phyloP scores from a whole-genome alignment of 176 grass and related monocot genomes.

The Rhipidocladum racemiflorum region DNA sequence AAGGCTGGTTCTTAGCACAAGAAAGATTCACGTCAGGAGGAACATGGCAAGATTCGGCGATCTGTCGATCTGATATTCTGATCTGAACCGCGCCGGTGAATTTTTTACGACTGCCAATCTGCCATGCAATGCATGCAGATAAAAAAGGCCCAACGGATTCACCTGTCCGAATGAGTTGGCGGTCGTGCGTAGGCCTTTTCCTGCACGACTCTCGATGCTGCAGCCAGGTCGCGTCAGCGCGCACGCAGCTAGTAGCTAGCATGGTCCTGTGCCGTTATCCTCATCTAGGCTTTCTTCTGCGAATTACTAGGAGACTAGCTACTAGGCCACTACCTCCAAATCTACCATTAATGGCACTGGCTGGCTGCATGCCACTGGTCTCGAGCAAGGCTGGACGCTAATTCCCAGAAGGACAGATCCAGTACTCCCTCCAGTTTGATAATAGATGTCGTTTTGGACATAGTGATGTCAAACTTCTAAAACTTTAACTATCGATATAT shows the following conservation, averaged over 20 bases:
- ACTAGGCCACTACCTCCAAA: no score
- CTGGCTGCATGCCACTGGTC: no score
- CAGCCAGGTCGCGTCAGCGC: neutral
- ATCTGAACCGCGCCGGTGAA: neutral
- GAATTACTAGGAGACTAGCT: no score
- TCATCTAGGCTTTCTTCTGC: neutral
- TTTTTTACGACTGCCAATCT: no score
- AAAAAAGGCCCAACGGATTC: neutral
- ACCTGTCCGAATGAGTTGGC: neutral
- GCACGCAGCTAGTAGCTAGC: neutral
- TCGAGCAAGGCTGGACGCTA: no score
- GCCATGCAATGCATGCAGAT: neutral
- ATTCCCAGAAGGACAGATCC: no score
- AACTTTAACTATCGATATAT: no score
- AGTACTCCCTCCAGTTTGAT: no score
- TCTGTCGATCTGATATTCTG: neutral
- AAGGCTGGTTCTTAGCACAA: neutral
- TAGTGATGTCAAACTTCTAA: no score
- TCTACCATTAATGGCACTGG: no score
- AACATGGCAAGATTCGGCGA: neutral
- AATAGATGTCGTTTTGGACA: no score
- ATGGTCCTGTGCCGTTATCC: neutral
- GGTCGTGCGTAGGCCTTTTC: neutral
- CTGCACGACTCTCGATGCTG: neutral
- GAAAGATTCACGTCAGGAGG: neutral